Base-by-base conservation (phyloP, 805 yeast genomes). In the Starmerella potacharoeniae region DNA sequence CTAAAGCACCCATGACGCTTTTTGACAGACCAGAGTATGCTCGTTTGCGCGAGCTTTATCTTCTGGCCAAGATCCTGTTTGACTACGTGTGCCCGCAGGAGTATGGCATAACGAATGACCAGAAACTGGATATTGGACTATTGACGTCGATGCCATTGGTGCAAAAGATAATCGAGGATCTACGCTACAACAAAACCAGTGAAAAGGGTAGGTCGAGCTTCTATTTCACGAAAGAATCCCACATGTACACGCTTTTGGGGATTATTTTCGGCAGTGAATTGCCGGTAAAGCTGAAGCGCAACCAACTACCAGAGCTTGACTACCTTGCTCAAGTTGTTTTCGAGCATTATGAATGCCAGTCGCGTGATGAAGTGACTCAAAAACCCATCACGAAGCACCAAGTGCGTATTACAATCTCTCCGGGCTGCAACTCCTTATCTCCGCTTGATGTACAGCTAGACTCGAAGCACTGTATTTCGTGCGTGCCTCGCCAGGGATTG, bases 51-150 rank as follows among this genome's bases (percentile, higher is more conserved):
- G 98, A 93, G 67, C 76, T 93, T 52, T 93, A 90, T 68, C 76
- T 91, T 59, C 75, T 93, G 54, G 86, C 96, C 0, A 95, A 93
- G 68, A 96, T 93, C 6, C 72, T 93, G 59, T 93, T 93, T 72
- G 99, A 93, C 70, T 93, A 91, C 66, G 89, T 93, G 49, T 93
- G 97, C 70, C 99, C 99, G 9, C 97, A 93, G 69, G 99, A 93
- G 67, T 93, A 93, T 67, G 99, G 99, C 60, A 93, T 93, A 63
- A 88, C 90, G 60, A 95, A 89, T 65, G 83, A 84, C 64, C 98
- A 93, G 69, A 93, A 93, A 67, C 77, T 93, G 57, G 99, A 93
- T 67, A 93, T 93, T 71, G 99, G 99, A 5, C 73, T 93, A 55
- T 74, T 93, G 63, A 93, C 99, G 0, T 87, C 96, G 2, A 76